Evolutionary conservation across 768 basidiomycete genomes (phyloP).

Genomic region (Suillus plorans): DNA sequence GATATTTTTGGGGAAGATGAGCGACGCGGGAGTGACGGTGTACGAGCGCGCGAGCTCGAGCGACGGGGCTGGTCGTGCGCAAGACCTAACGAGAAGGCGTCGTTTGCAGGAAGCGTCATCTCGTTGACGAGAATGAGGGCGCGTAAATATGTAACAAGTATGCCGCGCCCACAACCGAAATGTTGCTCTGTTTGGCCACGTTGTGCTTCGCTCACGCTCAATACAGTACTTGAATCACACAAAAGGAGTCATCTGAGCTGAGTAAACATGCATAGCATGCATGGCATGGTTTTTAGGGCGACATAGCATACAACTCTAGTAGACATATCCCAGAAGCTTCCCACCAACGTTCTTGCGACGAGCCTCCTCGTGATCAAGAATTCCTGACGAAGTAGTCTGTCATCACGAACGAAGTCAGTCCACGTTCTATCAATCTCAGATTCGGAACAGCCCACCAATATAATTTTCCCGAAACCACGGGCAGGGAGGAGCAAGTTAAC

Average conservation of each 20-base stretch:
- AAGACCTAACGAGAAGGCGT: constrained; percentile 35
- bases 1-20: constrained; percentile 50
- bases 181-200: neutral
- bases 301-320: constrained; percentile 51
- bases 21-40: constrained; percentile 32
- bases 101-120: constrained; percentile 35
- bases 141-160: neutral
- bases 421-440: neutral
- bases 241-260: constrained; percentile 8
- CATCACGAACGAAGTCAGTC: constrained; percentile 4
- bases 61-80: constrained; percentile 36
- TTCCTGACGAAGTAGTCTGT: constrained; percentile 95
- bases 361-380: constrained; percentile 98
- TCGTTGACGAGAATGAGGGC: neutral
- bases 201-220: neutral
- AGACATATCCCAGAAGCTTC: constrained; percentile 90
- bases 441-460: constrained; percentile 61
- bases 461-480: constrained; percentile 95
- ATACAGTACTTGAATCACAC: constrained; percentile 5
- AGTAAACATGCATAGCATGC: constrained; percentile 7
- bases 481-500: constrained; percentile 96
- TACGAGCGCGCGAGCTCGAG: constrained; percentile 22
- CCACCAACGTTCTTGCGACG: constrained; percentile 98
- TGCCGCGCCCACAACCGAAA: neutral
- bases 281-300: constrained; percentile 15